Base-by-base conservation (phyloP, 2,329 filamentous ascomycete genomes). In the Cercospora brassicicola region DNA sequence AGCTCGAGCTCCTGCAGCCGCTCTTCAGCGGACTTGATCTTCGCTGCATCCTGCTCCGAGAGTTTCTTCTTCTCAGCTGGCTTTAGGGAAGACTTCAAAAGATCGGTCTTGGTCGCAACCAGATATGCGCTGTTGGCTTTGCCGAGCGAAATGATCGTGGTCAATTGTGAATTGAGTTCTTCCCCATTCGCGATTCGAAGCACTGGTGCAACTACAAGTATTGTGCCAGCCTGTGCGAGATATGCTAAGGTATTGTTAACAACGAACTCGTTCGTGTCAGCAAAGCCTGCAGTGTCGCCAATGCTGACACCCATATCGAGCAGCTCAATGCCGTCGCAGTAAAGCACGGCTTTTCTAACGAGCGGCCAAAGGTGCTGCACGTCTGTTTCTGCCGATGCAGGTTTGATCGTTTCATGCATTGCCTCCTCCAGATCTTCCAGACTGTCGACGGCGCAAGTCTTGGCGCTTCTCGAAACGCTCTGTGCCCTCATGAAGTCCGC, bases 241-340 rank as follows among this genome's bases (percentile, higher is more conserved):
- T 74, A 73, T 3, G 60, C 26, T n/a, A 53, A 61, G 1, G 73
- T 72, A 1, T 48, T 45, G n/a, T 71, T 56, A 7, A 74, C 70
- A 18, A 71, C 61, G 1, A 55, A 39, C 10, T 48, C 60, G 57
- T 73, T 71, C 33, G 56, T 65, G 59, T 75, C 73, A 2, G 62
- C 59, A 11, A 71, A 57, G 3, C 72, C 73, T 4, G 73, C 69
- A 4, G 67, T 61, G 42, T 75, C 73, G 3, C 70, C 69, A 20
- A 74, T 33, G 3, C 63, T 45, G 7, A 71, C 39, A 10, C 72
- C 72, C 5, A 30, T 59, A 13, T 72, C 64, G 11, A 73, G 70
- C 13, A 74, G 23, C 13, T 66, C 56, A 23, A 59, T 56, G 20
- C 36, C 33, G 9, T 70, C 51, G 36, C 51, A 48, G 33, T 67